A percentile compares a stretch with the other conserved stretches of the same genome.
Conservation (phyloP, 2,329 filamentous ascomycete genomes). For the Cytospora chrysosperma region DNA sequence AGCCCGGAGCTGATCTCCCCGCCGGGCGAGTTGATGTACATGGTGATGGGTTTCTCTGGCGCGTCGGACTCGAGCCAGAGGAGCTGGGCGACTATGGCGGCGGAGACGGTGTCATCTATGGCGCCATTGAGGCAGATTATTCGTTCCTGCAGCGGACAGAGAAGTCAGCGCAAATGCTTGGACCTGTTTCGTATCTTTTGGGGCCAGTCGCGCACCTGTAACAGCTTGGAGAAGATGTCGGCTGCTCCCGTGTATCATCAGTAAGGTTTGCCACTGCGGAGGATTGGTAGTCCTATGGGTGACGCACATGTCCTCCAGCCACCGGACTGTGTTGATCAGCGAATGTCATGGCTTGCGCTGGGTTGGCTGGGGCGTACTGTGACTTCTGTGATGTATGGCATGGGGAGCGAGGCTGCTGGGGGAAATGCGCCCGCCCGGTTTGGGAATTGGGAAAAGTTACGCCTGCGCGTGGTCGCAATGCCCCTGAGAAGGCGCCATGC, state of each 20-base stretch:
- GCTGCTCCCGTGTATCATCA: conserved; percentile 47
- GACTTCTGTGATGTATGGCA: conserved; percentile 60
- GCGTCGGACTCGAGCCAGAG: conserved; percentile 98
- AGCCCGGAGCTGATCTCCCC: conserved; percentile 84
- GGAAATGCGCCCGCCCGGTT: conserved; percentile 31
- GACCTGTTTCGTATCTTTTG: conserved; percentile 23
- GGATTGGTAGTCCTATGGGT: background rate
- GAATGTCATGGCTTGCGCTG: conserved; percentile 4
- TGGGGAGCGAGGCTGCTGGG: conserved; percentile 46
- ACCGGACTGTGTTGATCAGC: conserved; percentile 56
- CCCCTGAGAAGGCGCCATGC: conserved; percentile 37
- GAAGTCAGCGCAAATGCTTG: conserved; percentile 31
- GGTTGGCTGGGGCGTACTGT: conserved; percentile 39
- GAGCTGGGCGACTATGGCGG: conserved; percentile 92
- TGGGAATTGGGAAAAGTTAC: conserved; percentile 45
- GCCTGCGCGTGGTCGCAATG: conserved; percentile 36
- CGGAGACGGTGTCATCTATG: conserved; percentile 86
- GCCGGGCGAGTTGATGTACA: conserved; percentile 97
- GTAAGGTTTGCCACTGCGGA: conserved; percentile 18
- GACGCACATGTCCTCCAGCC: conserved; percentile 75
- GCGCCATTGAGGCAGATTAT: conserved; percentile 92
- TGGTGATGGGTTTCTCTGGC: conserved; percentile 89
- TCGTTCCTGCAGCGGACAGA: conserved; percentile 61
- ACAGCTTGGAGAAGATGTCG: conserved; percentile 78
- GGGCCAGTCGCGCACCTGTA: conserved; percentile 55